Evolutionary conservation across 257 asterid species (phyloP).

Genomic region (Solanum appendiculatum): DNA sequence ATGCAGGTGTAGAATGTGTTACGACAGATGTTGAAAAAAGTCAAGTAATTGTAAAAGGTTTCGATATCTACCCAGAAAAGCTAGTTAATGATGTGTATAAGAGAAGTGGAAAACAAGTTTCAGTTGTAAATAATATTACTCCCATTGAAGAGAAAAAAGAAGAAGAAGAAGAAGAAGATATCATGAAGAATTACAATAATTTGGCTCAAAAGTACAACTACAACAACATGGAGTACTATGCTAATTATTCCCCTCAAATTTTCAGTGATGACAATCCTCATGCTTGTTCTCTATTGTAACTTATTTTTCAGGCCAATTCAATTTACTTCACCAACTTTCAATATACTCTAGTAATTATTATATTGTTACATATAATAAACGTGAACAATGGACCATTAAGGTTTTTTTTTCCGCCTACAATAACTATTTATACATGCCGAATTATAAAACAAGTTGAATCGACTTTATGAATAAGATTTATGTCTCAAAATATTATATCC

Average conservation of each 20-base stretch:
- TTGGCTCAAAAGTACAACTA: conserved; percentile 44
- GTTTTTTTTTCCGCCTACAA: no score
- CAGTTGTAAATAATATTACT: conserved; percentile 29
- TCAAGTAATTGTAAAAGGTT: conserved; percentile 50
- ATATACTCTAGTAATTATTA: background rate
- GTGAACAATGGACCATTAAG: background rate
- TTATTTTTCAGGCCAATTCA: background rate
- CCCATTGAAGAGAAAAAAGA: conserved; percentile 36
- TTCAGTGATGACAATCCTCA: conserved; percentile 89
- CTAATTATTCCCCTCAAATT: conserved; percentile 54
- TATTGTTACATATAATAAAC: no score
- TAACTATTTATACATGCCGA: no score
- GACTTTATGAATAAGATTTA: no score
- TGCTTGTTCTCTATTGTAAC: conserved; percentile 69
- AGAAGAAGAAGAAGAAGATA: conserved; percentile 24
- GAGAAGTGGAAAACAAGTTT: conserved; percentile 59
- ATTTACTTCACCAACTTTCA: background rate
- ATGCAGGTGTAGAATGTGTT: conserved; percentile 66
- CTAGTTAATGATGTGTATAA: conserved; percentile 57
- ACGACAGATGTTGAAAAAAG: conserved; percentile 41
- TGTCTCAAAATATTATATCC: no score
- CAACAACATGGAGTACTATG: conserved; percentile 22
- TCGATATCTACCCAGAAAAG: conserved; percentile 51
- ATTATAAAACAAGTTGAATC: no score
- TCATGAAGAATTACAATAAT: conserved; percentile 50